Evolutionary conservation across 805 yeast species (phyloP).

Genomic region (Ogataea zsoltii): DNA sequence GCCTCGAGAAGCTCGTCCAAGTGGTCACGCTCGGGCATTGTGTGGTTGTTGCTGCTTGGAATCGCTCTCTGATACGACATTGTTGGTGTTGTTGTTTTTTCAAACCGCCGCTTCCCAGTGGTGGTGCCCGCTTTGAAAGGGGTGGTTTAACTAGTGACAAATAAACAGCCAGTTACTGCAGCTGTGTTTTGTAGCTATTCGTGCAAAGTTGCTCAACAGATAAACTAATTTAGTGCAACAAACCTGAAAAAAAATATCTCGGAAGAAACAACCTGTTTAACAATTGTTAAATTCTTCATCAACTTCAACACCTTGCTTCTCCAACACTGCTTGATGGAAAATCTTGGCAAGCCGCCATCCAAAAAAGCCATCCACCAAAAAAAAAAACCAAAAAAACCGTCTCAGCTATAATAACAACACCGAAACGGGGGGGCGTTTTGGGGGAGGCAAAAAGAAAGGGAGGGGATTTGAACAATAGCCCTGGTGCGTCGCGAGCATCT

Average conservation of each 20-base stretch:
- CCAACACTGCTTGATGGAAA: constrained; percentile 9
- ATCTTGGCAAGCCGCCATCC: constrained; percentile 13
- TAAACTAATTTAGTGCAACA: background rate
- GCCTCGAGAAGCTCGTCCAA: constrained; percentile 82
- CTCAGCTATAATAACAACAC: constrained; percentile 2
- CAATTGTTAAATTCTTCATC: constrained; percentile 3
- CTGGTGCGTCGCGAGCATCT: constrained; percentile 3
- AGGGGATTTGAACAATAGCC: background rate
- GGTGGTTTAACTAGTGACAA: background rate
- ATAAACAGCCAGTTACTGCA: background rate
- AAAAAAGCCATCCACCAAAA: constrained; percentile 4
- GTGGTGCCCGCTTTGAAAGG: background rate
- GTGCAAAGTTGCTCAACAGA: too few species aligned
- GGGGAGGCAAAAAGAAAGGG: background rate
- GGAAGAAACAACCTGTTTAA: constrained; percentile 5
- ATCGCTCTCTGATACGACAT: constrained; percentile 33
- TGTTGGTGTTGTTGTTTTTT: constrained; percentile 1
- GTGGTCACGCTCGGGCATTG: constrained; percentile 33
- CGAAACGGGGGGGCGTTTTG: constrained; percentile 5
- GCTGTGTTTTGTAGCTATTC: background rate
- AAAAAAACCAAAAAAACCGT: constrained; percentile 2
- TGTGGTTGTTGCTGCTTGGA: constrained; percentile 21
- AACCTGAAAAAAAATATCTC: background rate
- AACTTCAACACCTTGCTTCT: constrained; percentile 11
- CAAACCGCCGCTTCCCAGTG: constrained; percentile 3